Evolutionary conservation across 345 rosid genomes (phyloP).

Genomic region (Salix dunnii): DNA sequence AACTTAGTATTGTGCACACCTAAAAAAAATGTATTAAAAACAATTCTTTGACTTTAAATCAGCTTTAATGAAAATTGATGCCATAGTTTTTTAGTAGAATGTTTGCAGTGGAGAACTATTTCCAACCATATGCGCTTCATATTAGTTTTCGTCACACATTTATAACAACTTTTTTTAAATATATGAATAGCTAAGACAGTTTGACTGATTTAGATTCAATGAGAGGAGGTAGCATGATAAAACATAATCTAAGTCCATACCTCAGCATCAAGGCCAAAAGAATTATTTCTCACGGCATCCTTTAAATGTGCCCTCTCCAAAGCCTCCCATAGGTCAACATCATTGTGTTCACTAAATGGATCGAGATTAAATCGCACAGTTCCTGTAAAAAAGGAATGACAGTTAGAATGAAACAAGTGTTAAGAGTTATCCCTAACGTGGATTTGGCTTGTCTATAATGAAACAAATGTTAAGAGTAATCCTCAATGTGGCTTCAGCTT

Average conservation of each 20-base stretch:
- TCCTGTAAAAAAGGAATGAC: conserved; percentile 40
- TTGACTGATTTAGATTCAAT: not conserved
- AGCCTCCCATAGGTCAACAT: conserved; percentile 97
- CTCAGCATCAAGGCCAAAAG: conserved; percentile 87
- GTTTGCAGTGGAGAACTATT: not conserved
- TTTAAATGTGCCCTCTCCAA: conserved; percentile 95
- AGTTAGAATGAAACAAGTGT: not conserved
- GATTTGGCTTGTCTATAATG: not conserved
- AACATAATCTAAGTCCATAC: conserved; percentile 30
- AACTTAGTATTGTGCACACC: conserved; percentile 72
- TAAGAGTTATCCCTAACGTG: not conserved
- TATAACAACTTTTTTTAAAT: not conserved
- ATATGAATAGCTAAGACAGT: not conserved
- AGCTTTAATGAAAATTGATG: not conserved
- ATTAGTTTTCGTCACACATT: not conserved
- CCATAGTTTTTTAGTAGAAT: not conserved
- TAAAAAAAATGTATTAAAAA: conserved; percentile 18
- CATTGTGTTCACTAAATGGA: conserved; percentile 93
- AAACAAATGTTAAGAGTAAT: not conserved
- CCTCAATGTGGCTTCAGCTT: not conserved
- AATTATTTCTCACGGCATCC: conserved; percentile 73
- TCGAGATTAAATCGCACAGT: conserved; percentile 94
- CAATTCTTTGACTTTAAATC: not conserved
- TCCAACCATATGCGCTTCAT: not conserved
- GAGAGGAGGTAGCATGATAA: not conserved